These are phyloP conservation scores for Suillus variegatus DNA, from an alignment of 768 basidiomycete species.

Conservation along the genomic window DNA sequence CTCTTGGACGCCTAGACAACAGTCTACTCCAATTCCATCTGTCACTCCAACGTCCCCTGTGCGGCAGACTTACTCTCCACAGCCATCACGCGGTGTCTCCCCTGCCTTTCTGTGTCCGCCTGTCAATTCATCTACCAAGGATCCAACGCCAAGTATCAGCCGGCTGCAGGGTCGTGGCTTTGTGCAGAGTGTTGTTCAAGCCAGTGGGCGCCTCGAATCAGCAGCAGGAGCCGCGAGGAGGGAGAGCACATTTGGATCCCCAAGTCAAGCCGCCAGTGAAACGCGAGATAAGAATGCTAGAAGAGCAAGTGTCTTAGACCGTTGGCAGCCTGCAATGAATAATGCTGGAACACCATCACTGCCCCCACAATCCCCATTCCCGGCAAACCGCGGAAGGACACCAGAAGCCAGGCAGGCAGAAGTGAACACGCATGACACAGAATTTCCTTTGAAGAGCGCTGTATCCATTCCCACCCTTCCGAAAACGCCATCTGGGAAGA, in stretches of 20 bases:
- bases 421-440: constrained; percentile 34
- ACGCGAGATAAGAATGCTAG: constrained; percentile 39
- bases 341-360: constrained; percentile 36
- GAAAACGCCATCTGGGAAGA: constrained; percentile 30
- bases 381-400: constrained; percentile 42
- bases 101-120: constrained; percentile 57
- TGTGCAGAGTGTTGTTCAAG: constrained; percentile 81
- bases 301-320: constrained; percentile 61
- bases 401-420: constrained; percentile 27
- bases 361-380: constrained; percentile 34
- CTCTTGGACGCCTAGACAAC: constrained; percentile 29
- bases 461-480: constrained; percentile 41
- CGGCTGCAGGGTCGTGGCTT: constrained; percentile 84
- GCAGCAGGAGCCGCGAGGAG: constrained; percentile 26
- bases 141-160: constrained; percentile 80
- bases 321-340: constrained; percentile 57
- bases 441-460: constrained; percentile 39
- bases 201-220: constrained; percentile 53
- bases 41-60: constrained; percentile 39
- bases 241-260: constrained; percentile 24
- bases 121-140: constrained; percentile 52
- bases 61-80: constrained; percentile 44
- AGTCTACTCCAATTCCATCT: constrained; percentile 34
- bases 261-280: constrained; percentile 35
- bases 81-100: constrained; percentile 45